Conservation (phyloP, 805 yeast species). For the Suhomyces canberraensis region DNA sequence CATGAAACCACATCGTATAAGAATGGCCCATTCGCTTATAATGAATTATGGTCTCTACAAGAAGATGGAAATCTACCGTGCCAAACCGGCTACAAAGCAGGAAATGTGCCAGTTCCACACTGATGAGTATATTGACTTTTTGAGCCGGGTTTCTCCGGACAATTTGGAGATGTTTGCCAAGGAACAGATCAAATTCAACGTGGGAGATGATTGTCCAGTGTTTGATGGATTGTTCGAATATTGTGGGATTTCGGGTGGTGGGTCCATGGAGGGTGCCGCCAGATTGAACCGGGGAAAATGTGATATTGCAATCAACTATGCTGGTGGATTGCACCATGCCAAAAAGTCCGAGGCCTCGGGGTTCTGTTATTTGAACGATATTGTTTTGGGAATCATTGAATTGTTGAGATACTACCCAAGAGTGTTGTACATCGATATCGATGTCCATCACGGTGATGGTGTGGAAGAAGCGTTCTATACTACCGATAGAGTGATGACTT, state of each 20-base stretch:
- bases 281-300: slow-evolving; percentile 24
- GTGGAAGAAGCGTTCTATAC: slow-evolving; percentile 28
- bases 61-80: slow-evolving; percentile 28
- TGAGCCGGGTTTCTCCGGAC: slow-evolving; percentile 23
- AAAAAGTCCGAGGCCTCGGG: slow-evolving; percentile 26
- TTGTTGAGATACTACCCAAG: slow-evolving; percentile 25
- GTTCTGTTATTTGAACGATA: slow-evolving; percentile 26
- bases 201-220: slow-evolving; percentile 26
- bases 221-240: slow-evolving; percentile 26
- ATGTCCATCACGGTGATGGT: slow-evolving; percentile 28
- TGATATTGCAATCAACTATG: slow-evolving; percentile 26
- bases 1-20: slow-evolving; percentile 28
- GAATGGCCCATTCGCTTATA: slow-evolving; percentile 28
- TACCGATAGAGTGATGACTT: slow-evolving; percentile 27
- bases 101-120: slow-evolving; percentile 26
- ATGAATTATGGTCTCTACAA: slow-evolving; percentile 29
- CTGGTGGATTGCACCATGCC: slow-evolving; percentile 28
- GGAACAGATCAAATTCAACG: slow-evolving; percentile 26
- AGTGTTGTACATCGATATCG: slow-evolving; percentile 26
- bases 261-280: slow-evolving; percentile 29
- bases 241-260: slow-evolving; percentile 25
- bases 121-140: slow-evolving; percentile 19
- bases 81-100: slow-evolving; percentile 26
- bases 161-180: slow-evolving; percentile 24
- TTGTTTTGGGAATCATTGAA: slow-evolving; percentile 25